Base-by-base conservation (phyloP, 208 protist species). In the Trypanosoma theileri region DNA sequence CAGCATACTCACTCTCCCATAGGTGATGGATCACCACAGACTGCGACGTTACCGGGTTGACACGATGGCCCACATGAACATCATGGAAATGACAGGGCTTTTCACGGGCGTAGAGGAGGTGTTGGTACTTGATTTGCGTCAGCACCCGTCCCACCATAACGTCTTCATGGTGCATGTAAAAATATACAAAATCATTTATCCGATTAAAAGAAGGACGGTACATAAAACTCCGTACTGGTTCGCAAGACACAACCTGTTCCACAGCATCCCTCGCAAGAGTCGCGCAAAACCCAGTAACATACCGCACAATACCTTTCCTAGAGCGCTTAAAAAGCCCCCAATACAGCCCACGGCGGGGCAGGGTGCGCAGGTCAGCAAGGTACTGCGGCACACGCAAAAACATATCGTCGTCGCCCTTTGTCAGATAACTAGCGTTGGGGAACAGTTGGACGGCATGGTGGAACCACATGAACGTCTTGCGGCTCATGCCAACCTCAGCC, bases 341-440 rank as follows among this genome's bases (percentile, higher is more conserved):
- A 52, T 69, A 69, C 13, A 69, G 17, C 3, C 52, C 16, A 31
- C 63, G 51, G 8, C 40, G 46, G 0, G 69, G 69, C 17, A 74
- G 50, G 19, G 21, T 48, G 7, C 62, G 75, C 19, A 79, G 26
- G 53, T 78, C 80, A 24, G 69, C 42, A 51, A 85, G 51, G 26
- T 74, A 76, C 65, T 81, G 75, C 67, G 80, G 80, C 66, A 81
- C 75, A 54, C 75, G 76, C 63, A 80, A 10, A 55, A 78, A 81
- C 51, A 67, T 60, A 54, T 85, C 80, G 59, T 85, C 80, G 50
- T 85, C 80, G 11, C 71, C 71, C 50, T 85, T 85, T 16, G 63
- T 58, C 53, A 85, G 53, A 67, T 71, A 84, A 7, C 61, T 67
- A n/a, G 69, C 71, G 17, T 68, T 63, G 19, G 48, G 68, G 69